Conservation (phyloP, 345 rosid species). For the Citrus australasica region DNA sequence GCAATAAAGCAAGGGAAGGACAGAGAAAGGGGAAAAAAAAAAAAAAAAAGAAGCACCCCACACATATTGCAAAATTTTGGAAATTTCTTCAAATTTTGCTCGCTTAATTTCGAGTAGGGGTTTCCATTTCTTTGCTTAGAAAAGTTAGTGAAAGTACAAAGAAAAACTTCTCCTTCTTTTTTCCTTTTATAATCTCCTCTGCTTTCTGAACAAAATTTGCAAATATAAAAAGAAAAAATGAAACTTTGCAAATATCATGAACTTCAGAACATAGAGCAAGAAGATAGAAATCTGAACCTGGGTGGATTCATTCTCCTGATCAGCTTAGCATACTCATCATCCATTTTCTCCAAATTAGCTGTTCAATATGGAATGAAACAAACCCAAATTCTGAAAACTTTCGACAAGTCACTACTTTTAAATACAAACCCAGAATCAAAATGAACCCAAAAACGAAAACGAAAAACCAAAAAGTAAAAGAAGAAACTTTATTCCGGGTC, state of each 20-base stretch:
- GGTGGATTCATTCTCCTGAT: slow-evolving; percentile 90
- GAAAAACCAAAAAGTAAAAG: neutral
- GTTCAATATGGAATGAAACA: neutral
- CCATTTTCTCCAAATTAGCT: slow-evolving; percentile 31
- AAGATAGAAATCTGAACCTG: slow-evolving; percentile 32
- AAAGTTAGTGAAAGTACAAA: neutral
- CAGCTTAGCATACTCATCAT: slow-evolving; percentile 84
- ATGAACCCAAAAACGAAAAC: neutral
- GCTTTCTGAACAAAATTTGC: neutral
- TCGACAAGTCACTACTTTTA: neutral
- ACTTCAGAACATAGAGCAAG: neutral
- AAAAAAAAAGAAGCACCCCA: neutral
- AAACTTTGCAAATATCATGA: neutral
- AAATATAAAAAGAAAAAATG: no score
- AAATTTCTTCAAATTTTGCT: neutral
- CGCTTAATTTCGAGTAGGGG: neutral
- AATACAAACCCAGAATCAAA: neutral
- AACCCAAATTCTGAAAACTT: slow-evolving; percentile 2
- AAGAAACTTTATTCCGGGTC: neutral
- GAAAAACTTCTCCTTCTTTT: no score
- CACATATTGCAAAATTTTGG: neutral
- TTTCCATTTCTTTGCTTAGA: neutral
- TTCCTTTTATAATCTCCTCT: no score
- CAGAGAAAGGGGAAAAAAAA: neutral
- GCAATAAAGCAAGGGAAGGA: neutral